These are phyloP conservation scores for Monosporascus sp. DNA, from an alignment of 2,329 filamentous ascomycete genomes.

Conservation along the genomic window DNA sequence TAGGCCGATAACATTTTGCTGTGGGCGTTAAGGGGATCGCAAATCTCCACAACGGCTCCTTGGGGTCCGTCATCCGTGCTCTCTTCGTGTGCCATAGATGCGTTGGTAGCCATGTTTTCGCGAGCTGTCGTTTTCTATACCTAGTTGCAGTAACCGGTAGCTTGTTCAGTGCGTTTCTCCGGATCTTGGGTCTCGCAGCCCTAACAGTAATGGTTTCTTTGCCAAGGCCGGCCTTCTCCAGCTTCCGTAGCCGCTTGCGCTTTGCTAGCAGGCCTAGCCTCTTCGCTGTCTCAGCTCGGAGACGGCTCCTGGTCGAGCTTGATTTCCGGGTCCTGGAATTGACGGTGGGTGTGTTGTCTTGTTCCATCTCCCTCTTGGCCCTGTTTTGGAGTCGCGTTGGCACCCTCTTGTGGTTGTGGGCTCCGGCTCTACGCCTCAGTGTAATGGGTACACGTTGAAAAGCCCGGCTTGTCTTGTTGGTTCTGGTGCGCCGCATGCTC, in stretches of 20 bases:
- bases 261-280: slow-evolving; percentile 60
- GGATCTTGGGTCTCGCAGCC: slow-evolving; percentile 57
- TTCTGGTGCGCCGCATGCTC: slow-evolving; percentile 71
- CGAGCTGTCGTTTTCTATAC: slow-evolving; percentile 77
- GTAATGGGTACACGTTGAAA: slow-evolving; percentile 88
- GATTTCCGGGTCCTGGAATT: slow-evolving; percentile 59
- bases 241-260: slow-evolving; percentile 36
- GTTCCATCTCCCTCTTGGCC: slow-evolving; percentile 69
- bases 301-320: slow-evolving; percentile 48
- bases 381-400: slow-evolving; percentile 68
- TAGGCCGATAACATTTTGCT: slow-evolving; percentile 83
- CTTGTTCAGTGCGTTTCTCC: slow-evolving; percentile 63
- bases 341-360: slow-evolving; percentile 86
- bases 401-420: slow-evolving; percentile 89
- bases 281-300: slow-evolving; percentile 72
- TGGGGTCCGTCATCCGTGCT: slow-evolving; percentile 78
- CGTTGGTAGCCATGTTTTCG: slow-evolving; percentile 92
- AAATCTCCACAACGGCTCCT: slow-evolving; percentile 83
- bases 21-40: slow-evolving; percentile 79
- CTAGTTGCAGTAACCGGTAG: slow-evolving; percentile 51
- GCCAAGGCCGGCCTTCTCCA: slow-evolving; percentile 26
- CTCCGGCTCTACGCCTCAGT: slow-evolving; percentile 81
- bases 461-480: slow-evolving; percentile 58
- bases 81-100: slow-evolving; percentile 92
- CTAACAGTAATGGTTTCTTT: slow-evolving; percentile 32